phyloP scores from a whole-genome alignment of 176 grass and related monocot genomes.

The Oryza glumipatula region DNA sequence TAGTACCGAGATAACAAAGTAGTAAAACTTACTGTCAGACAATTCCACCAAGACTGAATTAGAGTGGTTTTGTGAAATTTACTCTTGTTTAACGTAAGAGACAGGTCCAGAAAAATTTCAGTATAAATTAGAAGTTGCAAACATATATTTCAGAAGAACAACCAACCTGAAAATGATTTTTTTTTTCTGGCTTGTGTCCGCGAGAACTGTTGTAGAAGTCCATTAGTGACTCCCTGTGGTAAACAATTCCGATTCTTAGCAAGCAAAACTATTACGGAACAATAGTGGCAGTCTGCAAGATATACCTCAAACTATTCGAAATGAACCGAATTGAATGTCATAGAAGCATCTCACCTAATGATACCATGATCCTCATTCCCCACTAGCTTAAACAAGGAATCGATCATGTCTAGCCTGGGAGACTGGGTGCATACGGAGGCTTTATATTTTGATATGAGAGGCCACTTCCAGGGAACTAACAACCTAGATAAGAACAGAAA shows the following conservation, averaged over 20 bases:
- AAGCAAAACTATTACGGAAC: neutral
- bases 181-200: conserved; percentile 46
- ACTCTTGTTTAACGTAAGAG: too few species aligned
- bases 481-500: too few species aligned
- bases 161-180: conserved; percentile 58
- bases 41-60: neutral
- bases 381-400: too few species aligned
- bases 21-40: conserved; percentile 14
- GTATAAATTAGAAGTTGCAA: neutral
- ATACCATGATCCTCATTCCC: conserved; percentile 37
- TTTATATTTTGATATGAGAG: too few species aligned
- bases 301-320: neutral
- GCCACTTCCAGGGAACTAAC: too few species aligned
- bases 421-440: too few species aligned
- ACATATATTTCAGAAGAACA: neutral
- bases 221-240: conserved; percentile 51
- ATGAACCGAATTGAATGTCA: conserved; percentile 22
- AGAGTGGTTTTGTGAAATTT: too few species aligned
- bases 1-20: neutral
- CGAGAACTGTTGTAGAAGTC: conserved; percentile 46
- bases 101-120: neutral
- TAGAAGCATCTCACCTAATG: conserved; percentile 36
- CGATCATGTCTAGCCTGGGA: too few species aligned
- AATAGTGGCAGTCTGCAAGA: too few species aligned
- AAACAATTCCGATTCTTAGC: neutral